Percentiles rank a stretch among this genome's conserved stretches.
Evolutionary conservation across 768 basidiomycete species (phyloP).

Genomic region (Boletus sp.): DNA sequence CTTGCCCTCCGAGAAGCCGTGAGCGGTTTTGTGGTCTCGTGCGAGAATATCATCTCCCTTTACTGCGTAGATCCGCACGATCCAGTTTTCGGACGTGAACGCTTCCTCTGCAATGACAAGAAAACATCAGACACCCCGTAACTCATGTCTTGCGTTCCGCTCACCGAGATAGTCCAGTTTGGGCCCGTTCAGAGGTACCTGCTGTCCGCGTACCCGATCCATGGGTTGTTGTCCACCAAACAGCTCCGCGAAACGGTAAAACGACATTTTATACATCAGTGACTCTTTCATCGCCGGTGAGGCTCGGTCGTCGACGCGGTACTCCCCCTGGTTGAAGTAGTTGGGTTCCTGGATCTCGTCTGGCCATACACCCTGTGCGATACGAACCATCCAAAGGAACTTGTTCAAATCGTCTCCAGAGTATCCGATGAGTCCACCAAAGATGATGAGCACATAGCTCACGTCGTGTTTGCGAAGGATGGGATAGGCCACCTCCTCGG

Average conservation of each 20-base stretch:
- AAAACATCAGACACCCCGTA: constrained; percentile 1
- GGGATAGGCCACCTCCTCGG: constrained; percentile 95
- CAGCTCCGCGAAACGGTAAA: constrained; percentile 91
- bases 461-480: constrained; percentile 97
- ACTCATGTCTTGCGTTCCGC: constrained; percentile 23
- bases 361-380: constrained; percentile 95
- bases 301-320: constrained; percentile 85
- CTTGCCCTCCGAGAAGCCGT: constrained; percentile 83
- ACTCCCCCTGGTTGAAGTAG: constrained; percentile 95
- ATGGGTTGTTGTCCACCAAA: constrained; percentile 72
- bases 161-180: constrained; percentile 85
- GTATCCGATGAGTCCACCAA: constrained; percentile 94
- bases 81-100: constrained; percentile 99
- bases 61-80: constrained; percentile 94
- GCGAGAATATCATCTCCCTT: constrained; percentile 92
- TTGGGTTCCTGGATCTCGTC: constrained; percentile 95
- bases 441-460: constrained; percentile 95
- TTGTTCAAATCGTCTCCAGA: constrained; percentile 99
- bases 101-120: constrained; percentile 70
- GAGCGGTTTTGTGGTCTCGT: constrained; percentile 84
- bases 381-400: constrained; percentile 98
- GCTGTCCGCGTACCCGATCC: constrained; percentile 90
- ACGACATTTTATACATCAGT: constrained; percentile 99
- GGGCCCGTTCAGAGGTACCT: constrained; percentile 72
- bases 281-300: constrained; percentile 88